phyloP scores from a whole-genome alignment of 495 filamentous ascomycete genomes.

The Podospora comata region DNA sequence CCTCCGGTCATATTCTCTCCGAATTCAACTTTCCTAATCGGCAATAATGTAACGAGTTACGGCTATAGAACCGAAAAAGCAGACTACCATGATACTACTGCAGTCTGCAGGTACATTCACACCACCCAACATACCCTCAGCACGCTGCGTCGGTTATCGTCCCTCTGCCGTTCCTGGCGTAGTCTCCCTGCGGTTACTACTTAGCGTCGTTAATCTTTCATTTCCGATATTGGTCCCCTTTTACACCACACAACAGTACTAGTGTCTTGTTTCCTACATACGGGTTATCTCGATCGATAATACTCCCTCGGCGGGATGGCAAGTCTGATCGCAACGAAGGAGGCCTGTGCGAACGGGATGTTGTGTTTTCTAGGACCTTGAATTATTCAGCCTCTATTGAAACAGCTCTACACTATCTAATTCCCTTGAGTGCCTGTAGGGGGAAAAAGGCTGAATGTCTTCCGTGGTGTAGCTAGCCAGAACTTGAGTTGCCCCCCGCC shows the following conservation, averaged over 20 bases:
- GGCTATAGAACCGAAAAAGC: neutral
- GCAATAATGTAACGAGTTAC: neutral
- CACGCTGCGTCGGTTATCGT: neutral
- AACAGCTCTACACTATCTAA: constrained; percentile 2
- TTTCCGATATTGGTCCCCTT: neutral
- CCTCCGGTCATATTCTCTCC: neutral
- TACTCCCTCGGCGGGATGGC: neutral
- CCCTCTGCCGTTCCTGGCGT: neutral
- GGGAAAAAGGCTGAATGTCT: neutral
- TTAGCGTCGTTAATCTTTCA: neutral
- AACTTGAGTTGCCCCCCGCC: no score
- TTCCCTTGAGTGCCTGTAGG: neutral
- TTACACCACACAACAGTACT: no score
- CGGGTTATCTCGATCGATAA: neutral
- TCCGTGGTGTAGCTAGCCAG: no score
- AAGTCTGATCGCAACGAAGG: neutral
- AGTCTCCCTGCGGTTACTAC: no score
- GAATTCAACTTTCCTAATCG: neutral
- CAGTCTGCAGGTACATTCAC: neutral
- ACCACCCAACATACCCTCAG: neutral
- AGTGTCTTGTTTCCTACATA: neutral
- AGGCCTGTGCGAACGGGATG: neutral
- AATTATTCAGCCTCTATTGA: constrained; percentile 20
- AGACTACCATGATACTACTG: neutral
- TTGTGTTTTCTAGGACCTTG: neutral